Evolutionary conservation across 2,329 filamentous ascomycete species (phyloP).

Genomic region (Aphanoascus verrucosus): DNA sequence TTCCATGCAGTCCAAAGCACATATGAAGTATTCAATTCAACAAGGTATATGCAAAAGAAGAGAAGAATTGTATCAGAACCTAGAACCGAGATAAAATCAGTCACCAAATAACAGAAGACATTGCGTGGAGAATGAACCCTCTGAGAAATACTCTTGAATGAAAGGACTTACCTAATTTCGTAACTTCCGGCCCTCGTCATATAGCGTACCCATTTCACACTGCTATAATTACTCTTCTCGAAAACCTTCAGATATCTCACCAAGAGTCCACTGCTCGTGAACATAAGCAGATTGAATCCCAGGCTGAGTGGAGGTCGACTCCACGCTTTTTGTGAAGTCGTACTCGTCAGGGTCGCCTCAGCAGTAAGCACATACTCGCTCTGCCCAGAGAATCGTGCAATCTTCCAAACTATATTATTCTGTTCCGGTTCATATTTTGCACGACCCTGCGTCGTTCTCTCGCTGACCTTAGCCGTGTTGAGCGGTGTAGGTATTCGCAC

Average conservation of each 20-base stretch:
- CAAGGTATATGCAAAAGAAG: too few relatives aligned
- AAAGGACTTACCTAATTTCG: slow-evolving; percentile 63
- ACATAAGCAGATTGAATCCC: slow-evolving; percentile 93
- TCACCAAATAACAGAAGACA: too few relatives aligned
- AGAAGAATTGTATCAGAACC: background rate
- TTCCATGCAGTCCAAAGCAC: too few relatives aligned
- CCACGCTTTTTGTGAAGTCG: slow-evolving; percentile 98
- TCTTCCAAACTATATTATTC: slow-evolving; percentile 99
- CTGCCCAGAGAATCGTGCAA: slow-evolving; percentile 95
- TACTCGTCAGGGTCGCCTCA: slow-evolving; percentile 84
- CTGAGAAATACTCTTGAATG: too few relatives aligned
- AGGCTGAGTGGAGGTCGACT: slow-evolving; percentile 83
- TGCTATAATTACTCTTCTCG: slow-evolving; percentile 98
- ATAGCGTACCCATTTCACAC: slow-evolving; percentile 97
- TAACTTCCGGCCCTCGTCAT: slow-evolving; percentile 98
- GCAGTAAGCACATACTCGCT: slow-evolving; percentile 91
- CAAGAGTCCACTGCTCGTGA: slow-evolving; percentile 83
- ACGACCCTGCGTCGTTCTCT: slow-evolving; percentile 89
- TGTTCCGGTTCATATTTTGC: slow-evolving; percentile 97
- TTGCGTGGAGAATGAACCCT: too few relatives aligned
- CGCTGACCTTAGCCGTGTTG: slow-evolving; percentile 88
- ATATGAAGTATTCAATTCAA: too few relatives aligned
- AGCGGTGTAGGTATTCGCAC: slow-evolving; percentile 90
- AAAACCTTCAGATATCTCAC: slow-evolving; percentile 97
- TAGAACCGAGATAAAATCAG: background rate